Evolutionary conservation across 139 green algal species (phyloP).

Genomic region (Chlamydomonas schloesseri): DNA sequence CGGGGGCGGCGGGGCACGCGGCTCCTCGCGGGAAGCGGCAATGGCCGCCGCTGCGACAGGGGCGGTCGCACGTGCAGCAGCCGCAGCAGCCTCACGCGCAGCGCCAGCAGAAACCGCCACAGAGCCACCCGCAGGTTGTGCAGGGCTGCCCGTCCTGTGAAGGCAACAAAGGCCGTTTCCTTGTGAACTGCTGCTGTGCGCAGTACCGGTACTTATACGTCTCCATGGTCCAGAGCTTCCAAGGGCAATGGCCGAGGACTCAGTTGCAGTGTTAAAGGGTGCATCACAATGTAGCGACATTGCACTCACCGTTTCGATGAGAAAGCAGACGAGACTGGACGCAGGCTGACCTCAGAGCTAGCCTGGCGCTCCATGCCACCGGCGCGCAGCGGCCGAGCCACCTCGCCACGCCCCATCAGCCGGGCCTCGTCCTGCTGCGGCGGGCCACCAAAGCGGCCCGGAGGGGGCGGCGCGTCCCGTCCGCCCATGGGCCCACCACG

Average conservation of each 20-base stretch:
- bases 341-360: slow-evolving; percentile 16
- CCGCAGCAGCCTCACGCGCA: neutral
- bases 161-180: too few relatives aligned
- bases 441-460: slow-evolving; percentile 10
- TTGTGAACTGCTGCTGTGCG: too few relatives aligned
- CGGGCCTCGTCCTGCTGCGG: slow-evolving; percentile 19
- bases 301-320: slow-evolving; percentile 9
- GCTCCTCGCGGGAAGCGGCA: neutral
- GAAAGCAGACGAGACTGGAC: slow-evolving; percentile 18
- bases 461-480: slow-evolving; percentile 21
- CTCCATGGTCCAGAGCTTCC: too few relatives aligned
- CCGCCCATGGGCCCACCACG: slow-evolving; percentile 24
- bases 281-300: neutral
- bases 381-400: slow-evolving; percentile 16
- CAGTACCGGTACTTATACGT: too few relatives aligned
- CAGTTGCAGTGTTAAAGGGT: too few relatives aligned
- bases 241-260: too few relatives aligned
- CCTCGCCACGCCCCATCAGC: slow-evolving; percentile 40
- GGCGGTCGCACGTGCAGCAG: neutral
- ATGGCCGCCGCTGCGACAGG: neutral
- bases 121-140: neutral
- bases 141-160: slow-evolving; percentile 28
- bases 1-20: neutral
- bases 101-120: neutral
- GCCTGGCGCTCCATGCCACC: slow-evolving; percentile 30